phyloP scores from a whole-genome alignment of 2,329 filamentous ascomycete genomes.

The Cryphonectria carpinicola region DNA sequence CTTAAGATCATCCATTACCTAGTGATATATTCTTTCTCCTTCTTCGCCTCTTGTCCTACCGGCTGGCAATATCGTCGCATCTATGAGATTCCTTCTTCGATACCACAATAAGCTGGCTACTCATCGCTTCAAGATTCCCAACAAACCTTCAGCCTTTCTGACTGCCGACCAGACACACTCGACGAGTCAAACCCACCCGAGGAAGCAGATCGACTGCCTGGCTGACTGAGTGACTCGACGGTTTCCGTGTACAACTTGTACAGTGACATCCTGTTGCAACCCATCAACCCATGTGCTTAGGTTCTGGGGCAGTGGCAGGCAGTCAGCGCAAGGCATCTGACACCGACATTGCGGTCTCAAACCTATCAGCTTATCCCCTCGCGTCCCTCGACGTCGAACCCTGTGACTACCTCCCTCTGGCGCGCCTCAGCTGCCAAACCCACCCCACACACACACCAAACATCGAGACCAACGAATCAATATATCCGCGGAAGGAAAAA shows the following conservation, averaged over 20 bases:
- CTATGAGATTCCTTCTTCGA: neutral
- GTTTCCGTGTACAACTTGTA: neutral
- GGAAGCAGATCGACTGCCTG: neutral
- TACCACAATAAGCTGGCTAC: neutral
- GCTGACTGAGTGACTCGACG: neutral
- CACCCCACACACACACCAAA: neutral
- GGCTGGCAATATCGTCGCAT: neutral
- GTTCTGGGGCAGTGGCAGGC: conserved; percentile 13
- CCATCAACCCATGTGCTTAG: neutral
- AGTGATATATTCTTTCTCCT: neutral
- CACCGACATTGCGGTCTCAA: conserved; percentile 19
- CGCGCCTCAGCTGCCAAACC: conserved; percentile 7
- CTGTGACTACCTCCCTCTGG: neutral
- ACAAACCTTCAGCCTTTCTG: neutral
- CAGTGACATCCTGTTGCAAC: conserved; percentile 5
- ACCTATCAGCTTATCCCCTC: conserved; percentile 24
- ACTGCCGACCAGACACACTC: neutral
- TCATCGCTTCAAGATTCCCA: neutral
- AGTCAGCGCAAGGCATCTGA: conserved; percentile 24
- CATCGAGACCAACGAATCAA: neutral
- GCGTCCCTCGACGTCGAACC: conserved; percentile 13
- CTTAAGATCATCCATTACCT: neutral
- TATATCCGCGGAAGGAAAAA: neutral
- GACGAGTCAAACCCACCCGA: neutral
- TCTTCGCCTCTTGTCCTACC: neutral